Percentiles rank a stretch among this genome's conserved stretches.
phyloP scores from a whole-genome alignment of 1,284 basidiomycete genomes.

The Moesziomyces sp. region DNA sequence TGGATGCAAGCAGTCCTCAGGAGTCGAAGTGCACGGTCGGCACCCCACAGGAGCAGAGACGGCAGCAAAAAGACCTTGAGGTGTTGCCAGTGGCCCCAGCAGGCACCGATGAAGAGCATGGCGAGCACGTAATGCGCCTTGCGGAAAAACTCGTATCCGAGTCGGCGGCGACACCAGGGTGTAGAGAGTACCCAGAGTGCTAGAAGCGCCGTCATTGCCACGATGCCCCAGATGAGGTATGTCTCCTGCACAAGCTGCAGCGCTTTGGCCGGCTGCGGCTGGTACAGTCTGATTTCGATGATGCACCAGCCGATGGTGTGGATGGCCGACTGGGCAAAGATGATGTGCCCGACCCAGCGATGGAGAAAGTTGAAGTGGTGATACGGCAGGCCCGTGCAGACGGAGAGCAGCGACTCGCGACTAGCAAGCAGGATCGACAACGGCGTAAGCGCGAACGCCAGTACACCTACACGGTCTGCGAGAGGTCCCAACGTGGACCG shows the following conservation, averaged over 20 bases:
- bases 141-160: constrained; percentile 19
- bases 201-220: too few species aligned
- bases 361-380: constrained; percentile 47
- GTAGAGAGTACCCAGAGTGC: too few species aligned
- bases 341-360: constrained; percentile 40
- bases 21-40: neutral
- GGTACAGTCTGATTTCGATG: constrained; percentile 30
- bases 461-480: constrained; percentile 15
- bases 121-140: constrained; percentile 41
- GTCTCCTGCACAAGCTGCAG: too few species aligned
- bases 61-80: constrained; percentile 37
- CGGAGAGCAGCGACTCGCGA: constrained; percentile 23
- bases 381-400: constrained; percentile 35
- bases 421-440: constrained; percentile 23
- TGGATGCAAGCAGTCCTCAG: too few species aligned
- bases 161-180: too few species aligned
- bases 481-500: too few species aligned
- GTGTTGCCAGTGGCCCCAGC: constrained; percentile 38
- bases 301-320: constrained; percentile 41
- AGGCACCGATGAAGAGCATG: constrained; percentile 33
- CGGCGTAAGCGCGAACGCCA: constrained; percentile 31
- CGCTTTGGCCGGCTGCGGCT: neutral
- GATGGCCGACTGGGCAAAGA: constrained; percentile 19
- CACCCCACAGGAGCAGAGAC: constrained; percentile 23
- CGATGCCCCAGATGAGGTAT: too few species aligned